A percentile compares a stretch with the other conserved stretches of the same genome.
Evolutionary conservation across 1,284 basidiomycete species (phyloP).

Genomic region (Phenoliferia sp.): DNA sequence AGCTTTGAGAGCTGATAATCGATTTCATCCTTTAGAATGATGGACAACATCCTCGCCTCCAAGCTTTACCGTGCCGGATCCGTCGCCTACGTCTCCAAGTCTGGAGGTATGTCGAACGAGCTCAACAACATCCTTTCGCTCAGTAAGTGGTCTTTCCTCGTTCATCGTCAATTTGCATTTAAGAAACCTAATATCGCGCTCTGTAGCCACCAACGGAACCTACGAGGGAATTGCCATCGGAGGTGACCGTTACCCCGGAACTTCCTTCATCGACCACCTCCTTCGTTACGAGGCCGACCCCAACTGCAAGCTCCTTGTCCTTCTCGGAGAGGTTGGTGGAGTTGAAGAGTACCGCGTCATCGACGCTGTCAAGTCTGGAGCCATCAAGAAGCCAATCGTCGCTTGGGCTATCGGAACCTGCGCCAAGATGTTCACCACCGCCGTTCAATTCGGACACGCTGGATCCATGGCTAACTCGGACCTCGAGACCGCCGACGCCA

Average conservation of each 20-base stretch:
- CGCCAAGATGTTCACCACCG: constrained; percentile 99
- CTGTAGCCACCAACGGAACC: constrained; percentile 87
- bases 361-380: constrained; percentile 88
- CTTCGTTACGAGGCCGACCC: constrained; percentile 96
- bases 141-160: constrained; percentile 20
- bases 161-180: neutral
- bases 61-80: constrained; percentile 98
- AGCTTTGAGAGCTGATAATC: neutral
- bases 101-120: constrained; percentile 99
- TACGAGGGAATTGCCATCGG: constrained; percentile 99
- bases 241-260: constrained; percentile 97
- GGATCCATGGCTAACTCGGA: constrained; percentile 98
- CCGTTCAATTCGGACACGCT: constrained; percentile 98
- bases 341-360: constrained; percentile 99
- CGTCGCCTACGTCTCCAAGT: constrained; percentile 98
- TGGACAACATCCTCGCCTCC: constrained; percentile 99
- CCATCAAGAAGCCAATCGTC: constrained; percentile 96
- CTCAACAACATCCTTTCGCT: constrained; percentile 99
- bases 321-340: constrained; percentile 97
- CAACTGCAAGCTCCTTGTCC: constrained; percentile 96
- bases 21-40: constrained; percentile 63
- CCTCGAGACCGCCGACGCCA: constrained; percentile 93
- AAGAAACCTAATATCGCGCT: neutral
- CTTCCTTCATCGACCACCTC: constrained; percentile 98
- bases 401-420: constrained; percentile 99